Base-by-base conservation (phyloP, 2,329 filamentous ascomycete genomes). In the Anthostomella pinea region DNA sequence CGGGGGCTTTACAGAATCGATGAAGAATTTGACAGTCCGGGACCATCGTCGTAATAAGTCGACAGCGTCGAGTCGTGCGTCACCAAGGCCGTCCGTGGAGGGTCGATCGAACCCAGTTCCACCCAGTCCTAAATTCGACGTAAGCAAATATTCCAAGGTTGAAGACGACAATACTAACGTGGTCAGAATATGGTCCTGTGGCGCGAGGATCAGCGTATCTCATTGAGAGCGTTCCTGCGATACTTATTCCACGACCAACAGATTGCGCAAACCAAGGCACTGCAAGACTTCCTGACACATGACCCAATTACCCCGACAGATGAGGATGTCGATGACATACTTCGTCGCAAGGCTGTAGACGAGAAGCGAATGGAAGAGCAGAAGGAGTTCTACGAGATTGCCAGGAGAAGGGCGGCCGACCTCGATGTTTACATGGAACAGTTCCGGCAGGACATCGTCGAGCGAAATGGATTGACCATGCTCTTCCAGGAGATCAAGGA, bases 401-500 rank as follows among this genome's bases (percentile, higher is more conserved):
- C 93, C 7, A 75, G 89, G 48, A 83, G 89, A 62, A 81, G 93
- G 48, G 93, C 93, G 2, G 85, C 87, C 5, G 93, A 97, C 56
- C 73, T 98, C 33, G 93, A 98, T 63, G 87, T 95, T 16, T 96
- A 97, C 60, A 98, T 98, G 93, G 93, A 98, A 65, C 66, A 95
- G 82, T 83, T 83, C 59, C 79, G 79, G 6, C 77, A 77, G 45
- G 79, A 83, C 50, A 82, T 81, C 38, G 70, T 82, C n/a, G 77
- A 81, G 53, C 67, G 67, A 41, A 88, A 96, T 60, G 93, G 93
- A 7, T 75, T 98, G 25, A 94, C 91, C 0, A 91, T 86, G 60
- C 75, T 98, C 1, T 97, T 98, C 64, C 77, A 85, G 39, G 93
- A 97, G 60, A 95, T 98, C 62, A 86, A 85, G 54, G 83, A 89